These are phyloP conservation scores for Kuraishia hungarica DNA, from an alignment of 805 yeast genomes.

Conservation along the genomic window DNA sequence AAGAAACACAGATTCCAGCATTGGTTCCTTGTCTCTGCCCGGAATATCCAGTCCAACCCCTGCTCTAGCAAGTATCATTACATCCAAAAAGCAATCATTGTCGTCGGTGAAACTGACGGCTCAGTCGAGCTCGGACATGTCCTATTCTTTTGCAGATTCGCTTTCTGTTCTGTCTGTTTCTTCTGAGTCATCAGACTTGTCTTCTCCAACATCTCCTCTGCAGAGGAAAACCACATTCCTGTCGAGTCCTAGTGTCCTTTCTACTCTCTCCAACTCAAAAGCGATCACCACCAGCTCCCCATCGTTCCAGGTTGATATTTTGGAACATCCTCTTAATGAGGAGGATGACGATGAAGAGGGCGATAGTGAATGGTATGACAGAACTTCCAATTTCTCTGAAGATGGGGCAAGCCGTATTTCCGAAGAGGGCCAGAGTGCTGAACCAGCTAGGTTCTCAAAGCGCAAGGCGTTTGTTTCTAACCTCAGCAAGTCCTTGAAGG, in stretches of 20 bases:
- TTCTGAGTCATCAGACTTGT: not conserved
- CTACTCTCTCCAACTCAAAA: not conserved
- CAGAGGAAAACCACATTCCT: not conserved
- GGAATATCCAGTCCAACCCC: not conserved
- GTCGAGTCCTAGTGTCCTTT: not conserved
- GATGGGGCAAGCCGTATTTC: not conserved
- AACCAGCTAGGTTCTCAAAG: not conserved
- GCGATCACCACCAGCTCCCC: not conserved
- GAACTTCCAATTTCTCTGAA: not conserved
- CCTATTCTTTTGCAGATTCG: not conserved
- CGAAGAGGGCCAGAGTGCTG: not conserved
- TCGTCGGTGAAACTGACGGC: not conserved
- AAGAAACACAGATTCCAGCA: not conserved
- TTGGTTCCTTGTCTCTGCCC: not conserved
- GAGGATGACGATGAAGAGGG: not conserved
- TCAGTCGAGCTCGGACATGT: not conserved
- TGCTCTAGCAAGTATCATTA: not conserved
- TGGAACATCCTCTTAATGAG: not conserved
- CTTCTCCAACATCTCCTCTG: not conserved
- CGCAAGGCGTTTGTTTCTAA: not conserved
- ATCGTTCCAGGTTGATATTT: not conserved
- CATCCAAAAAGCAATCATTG: not conserved
- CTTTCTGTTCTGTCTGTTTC: not conserved
- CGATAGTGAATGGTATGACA: not conserved
- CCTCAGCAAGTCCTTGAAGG: not conserved